Conservation (phyloP, 306 rosid genomes). For the Rosa multiflora region DNA sequence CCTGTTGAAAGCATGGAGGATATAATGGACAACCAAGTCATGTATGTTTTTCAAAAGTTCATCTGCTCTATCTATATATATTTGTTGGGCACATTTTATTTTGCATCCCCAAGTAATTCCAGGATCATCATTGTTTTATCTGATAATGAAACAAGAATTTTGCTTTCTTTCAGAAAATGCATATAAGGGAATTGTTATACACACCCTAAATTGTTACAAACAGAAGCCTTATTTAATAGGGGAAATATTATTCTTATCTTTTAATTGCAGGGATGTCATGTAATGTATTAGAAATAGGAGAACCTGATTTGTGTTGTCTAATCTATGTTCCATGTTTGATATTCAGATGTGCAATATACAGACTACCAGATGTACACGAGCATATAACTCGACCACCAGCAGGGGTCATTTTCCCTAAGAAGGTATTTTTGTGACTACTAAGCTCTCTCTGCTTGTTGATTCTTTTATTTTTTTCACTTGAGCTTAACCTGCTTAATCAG, state of each 20-base stretch:
- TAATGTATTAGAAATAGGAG: not conserved
- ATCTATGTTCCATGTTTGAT: not conserved
- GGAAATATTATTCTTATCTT: too few relatives aligned
- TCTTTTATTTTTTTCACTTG: not conserved
- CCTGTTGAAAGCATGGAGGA: constrained; percentile 88
- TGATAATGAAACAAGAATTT: not conserved
- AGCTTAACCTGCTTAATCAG: too few relatives aligned
- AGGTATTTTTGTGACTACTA: constrained; percentile 45
- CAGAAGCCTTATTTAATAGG: not conserved
- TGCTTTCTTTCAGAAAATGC: not conserved
- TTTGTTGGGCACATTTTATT: not conserved
- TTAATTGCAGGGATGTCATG: too few relatives aligned
- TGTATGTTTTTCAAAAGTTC: constrained; percentile 49
- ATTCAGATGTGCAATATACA: constrained; percentile 78
- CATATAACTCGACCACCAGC: constrained; percentile 73
- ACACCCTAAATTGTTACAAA: not conserved
- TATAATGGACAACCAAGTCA: constrained; percentile 90
- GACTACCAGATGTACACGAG: constrained; percentile 71
- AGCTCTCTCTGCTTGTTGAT: not conserved
- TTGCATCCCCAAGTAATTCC: not conserved
- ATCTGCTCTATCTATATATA: not conserved
- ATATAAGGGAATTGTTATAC: not conserved
- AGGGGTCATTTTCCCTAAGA: constrained; percentile 71
- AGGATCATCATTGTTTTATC: not conserved
- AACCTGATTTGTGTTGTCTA: not conserved